Conservation (phyloP, 306 rosid species). For the Vigna angularis region DNA sequence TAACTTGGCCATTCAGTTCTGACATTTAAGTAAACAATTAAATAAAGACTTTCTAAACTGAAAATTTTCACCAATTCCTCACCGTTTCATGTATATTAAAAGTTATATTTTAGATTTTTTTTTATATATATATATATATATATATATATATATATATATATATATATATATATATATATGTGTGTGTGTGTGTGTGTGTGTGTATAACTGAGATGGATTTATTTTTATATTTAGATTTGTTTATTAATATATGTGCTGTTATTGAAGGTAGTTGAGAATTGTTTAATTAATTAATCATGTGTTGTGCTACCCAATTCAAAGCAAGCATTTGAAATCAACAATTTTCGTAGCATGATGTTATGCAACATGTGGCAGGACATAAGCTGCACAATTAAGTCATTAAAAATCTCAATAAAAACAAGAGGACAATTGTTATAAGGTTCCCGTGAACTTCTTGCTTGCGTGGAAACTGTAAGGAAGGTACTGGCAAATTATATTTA, state of each 20-base stretch:
- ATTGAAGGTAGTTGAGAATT: constrained; percentile 8
- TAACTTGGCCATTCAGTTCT: no score
- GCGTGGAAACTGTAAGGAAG: constrained; percentile 32
- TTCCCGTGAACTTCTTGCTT: not conserved
- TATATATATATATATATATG: no score
- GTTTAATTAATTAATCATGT: not conserved
- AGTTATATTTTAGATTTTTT: no score
- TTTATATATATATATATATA: no score
- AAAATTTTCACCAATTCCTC: no score
- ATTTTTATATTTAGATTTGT: not conserved
- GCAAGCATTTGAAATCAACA: not conserved
- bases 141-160: no score
- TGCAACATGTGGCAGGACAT: not conserved
- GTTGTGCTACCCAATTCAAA: not conserved
- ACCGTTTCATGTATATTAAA: no score
- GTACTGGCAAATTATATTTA: not conserved
- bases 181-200: no score
- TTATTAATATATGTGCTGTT: not conserved
- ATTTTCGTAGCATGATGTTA: not conserved
- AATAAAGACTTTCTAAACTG: no score
- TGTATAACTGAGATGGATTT: no score
- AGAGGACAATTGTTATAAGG: not conserved
- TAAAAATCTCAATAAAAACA: constrained; percentile 10
- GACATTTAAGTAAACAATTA: no score
- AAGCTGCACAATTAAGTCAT: constrained; percentile 6